Percentiles rank a stretch among this genome's conserved stretches.
Evolutionary conservation across 2,329 filamentous ascomycete genomes (phyloP).

Genomic region (Cercospora canescens): DNA sequence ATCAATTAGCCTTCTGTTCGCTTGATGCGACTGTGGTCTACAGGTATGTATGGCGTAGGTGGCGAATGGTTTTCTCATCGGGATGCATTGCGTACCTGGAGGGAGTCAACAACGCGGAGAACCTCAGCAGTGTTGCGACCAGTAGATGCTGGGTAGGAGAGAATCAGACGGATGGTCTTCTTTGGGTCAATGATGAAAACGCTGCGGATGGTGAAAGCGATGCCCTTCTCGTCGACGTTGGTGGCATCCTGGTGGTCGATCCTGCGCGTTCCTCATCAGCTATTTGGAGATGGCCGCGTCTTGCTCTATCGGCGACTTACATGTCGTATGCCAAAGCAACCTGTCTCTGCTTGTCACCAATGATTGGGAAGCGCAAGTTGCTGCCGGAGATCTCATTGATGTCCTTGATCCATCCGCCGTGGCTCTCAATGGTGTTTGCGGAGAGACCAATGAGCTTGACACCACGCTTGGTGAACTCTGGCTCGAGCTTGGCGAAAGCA

Average conservation of each 20-base stretch:
- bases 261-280: conserved; percentile 33
- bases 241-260: conserved; percentile 57
- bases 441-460: conserved; percentile 63
- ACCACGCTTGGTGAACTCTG: conserved; percentile 62
- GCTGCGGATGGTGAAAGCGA: conserved; percentile 64
- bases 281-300: background rate
- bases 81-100: conserved; percentile 35
- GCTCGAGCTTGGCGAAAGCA: conserved; percentile 64
- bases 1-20: background rate
- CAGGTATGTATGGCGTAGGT: background rate
- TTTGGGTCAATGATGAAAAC: conserved; percentile 67
- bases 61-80: background rate
- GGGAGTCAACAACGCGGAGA: conserved; percentile 52
- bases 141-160: conserved; percentile 63
- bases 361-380: conserved; percentile 53
- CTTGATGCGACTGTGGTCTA: background rate
- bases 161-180: conserved; percentile 62
- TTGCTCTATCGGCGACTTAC: conserved; percentile 35
- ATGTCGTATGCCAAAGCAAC: conserved; percentile 55
- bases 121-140: conserved; percentile 58
- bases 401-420: conserved; percentile 54
- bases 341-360: conserved; percentile 55
- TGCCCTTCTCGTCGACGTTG: conserved; percentile 58
- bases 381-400: conserved; percentile 53
- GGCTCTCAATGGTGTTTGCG: conserved; percentile 53